phyloP scores from a whole-genome alignment of 23 red algal species.

The Porphyridium purpureum region DNA sequence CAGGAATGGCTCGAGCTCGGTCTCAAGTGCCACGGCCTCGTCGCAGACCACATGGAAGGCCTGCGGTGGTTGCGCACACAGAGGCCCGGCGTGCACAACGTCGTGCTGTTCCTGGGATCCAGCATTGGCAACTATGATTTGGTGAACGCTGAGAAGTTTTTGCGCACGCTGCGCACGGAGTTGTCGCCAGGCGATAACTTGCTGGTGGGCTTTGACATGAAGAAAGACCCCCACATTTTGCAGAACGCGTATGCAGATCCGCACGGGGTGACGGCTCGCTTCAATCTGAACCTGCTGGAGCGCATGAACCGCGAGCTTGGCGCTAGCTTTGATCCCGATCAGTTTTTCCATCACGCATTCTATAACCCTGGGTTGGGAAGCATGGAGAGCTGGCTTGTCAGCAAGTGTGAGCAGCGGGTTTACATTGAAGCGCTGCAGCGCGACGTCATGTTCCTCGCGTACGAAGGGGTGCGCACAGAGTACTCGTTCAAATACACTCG shows the following conservation, averaged over 20 bases:
- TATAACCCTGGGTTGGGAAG: constrained; percentile 34
- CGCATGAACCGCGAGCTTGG: constrained; percentile 74
- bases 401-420: neutral
- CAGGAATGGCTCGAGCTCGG: too few relatives aligned
- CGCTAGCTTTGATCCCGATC: constrained; percentile 32
- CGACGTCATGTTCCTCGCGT: constrained; percentile 38
- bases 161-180: constrained; percentile 6
- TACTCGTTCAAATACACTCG: constrained; percentile 63
- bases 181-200: constrained; percentile 45
- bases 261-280: constrained; percentile 38
- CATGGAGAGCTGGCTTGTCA: constrained; percentile 52
- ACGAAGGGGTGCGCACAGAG: constrained; percentile 74
- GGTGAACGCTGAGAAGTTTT: constrained; percentile 16
- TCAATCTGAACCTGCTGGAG: constrained; percentile 73
- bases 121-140: constrained; percentile 69
- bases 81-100: constrained; percentile 5
- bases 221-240: constrained; percentile 36
- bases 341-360: constrained; percentile 55
- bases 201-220: constrained; percentile 68
- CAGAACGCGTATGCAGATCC: constrained; percentile 56
- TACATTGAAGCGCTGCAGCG: neutral
- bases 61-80: constrained; percentile 12
- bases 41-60: constrained; percentile 57
- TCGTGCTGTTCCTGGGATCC: constrained; percentile 69
- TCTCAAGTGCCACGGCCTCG: constrained; percentile 48